phyloP scores from a whole-genome alignment of 169 alveolate species.

The Eimeria falciformis region DNA sequence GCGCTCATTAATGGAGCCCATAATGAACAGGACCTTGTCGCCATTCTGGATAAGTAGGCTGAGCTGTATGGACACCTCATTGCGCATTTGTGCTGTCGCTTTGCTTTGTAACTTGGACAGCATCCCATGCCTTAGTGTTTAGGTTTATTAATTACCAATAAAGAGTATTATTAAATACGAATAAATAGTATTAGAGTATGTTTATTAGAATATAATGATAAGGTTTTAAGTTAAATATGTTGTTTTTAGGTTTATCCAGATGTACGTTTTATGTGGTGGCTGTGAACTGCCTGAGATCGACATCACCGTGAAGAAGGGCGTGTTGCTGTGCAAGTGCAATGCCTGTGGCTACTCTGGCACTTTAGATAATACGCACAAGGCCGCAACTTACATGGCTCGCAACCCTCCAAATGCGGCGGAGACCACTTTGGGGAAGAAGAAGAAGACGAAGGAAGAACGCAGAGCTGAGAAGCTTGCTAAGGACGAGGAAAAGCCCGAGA shows the following conservation, averaged over 20 bases:
- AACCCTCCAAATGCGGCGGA: constrained; percentile 94
- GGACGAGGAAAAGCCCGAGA: neutral
- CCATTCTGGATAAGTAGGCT: constrained; percentile 92
- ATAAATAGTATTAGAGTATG: neutral
- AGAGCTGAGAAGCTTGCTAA: constrained; percentile 60
- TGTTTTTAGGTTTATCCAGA: constrained; percentile 92
- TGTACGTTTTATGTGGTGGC: constrained; percentile 97
- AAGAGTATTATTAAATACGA: neutral
- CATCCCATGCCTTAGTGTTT: no score
- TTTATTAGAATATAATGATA: neutral
- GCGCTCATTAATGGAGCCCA: constrained; percentile 97
- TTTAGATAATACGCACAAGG: constrained; percentile 96
- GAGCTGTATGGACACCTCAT: no score
- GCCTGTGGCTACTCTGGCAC: constrained; percentile 98
- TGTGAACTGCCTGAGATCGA: constrained; percentile 99
- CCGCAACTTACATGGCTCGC: constrained; percentile 95
- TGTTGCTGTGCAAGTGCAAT: constrained; percentile 93
- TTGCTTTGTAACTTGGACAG: no score
- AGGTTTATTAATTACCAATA: no score
- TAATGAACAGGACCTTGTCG: constrained; percentile 93
- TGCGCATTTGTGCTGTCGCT: no score
- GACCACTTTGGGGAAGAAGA: constrained; percentile 85
- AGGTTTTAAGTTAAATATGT: neutral
- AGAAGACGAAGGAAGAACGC: constrained; percentile 77
- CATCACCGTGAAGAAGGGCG: constrained; percentile 93